Base-by-base conservation (phyloP, 1,284 basidiomycete genomes). In the Marasmius tenuissimus region DNA sequence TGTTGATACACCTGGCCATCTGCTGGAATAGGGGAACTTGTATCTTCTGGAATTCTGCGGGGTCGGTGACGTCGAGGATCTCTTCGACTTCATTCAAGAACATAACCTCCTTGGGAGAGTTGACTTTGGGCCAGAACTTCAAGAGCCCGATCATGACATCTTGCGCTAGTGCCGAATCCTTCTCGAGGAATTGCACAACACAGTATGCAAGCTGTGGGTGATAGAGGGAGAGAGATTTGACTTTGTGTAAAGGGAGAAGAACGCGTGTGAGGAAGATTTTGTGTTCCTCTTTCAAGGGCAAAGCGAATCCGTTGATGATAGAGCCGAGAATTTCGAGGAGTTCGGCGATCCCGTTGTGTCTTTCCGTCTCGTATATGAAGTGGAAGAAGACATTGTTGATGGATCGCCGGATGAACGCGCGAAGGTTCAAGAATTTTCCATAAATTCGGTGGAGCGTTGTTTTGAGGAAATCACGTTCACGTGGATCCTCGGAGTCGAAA, bases 341-440 rank as follows among this genome's bases (percentile, higher is more conserved):
- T 76, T 99, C 97, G 48, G 97, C 97, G 67, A 99, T 98, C 52
- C 97, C 97, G 73, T 99, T 99, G 82, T 99, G 97, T 54, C 97
- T 87, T 75, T 99, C 97, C 0, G 96, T 97, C 76, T 99, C 97
- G 78, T 99, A 99, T 69, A 99, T 86, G 80, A 99, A 99, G 73
- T 97, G 91, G 85, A 97, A 99, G 76, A 99, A 99, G 72, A 99
- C 97, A 70, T 99, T 97, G 85, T 98, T 98, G 87, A 99, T 98
- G 61, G 97, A 98, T 61, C 97, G 89, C 62, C 97, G 92, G 72
- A 99, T 99, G 78, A 98, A 99, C 45, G 97, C 97, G 63, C 97
- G 94, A 53, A 99, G 86, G 75, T 97, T 98, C 70, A 99, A 87
- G 83, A 99, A 99, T 83, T 99, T 99, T 74, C 97, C 97, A 73